Evolutionary conservation across 176 grass and related monocot genomes (phyloP).

Genomic region (Hordeum vulgare): DNA sequence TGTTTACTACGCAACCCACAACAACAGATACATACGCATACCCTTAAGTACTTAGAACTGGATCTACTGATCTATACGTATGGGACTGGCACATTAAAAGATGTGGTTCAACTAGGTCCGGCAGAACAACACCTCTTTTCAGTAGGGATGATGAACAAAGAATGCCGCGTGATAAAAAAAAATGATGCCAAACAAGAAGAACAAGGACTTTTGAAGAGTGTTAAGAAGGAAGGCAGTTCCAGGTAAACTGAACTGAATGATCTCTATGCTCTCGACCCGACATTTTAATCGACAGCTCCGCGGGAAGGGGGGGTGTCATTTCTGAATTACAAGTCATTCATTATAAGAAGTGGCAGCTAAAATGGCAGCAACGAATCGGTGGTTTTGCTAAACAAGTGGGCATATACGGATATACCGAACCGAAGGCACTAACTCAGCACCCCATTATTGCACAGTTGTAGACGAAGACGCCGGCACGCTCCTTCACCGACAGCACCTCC

Average conservation of each 20-base stretch:
- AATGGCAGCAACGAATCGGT: conserved; percentile 19
- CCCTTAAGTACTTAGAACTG: conserved; percentile 1
- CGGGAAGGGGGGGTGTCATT: conserved; percentile 33
- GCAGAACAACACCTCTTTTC: not conserved
- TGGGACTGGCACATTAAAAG: not conserved
- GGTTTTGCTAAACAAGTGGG: conserved; percentile 24
- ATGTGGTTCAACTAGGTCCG: no score
- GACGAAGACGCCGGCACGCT: conserved; percentile 69
- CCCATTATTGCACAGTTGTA: conserved; percentile 97
- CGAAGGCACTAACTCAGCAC: conserved; percentile 43
- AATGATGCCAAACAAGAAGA: conserved; percentile 18
- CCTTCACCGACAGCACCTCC: conserved; percentile 74
- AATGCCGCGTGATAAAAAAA: conserved; percentile 17
- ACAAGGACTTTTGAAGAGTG: conserved; percentile 22
- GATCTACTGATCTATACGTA: conserved; percentile 28
- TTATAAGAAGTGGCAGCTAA: conserved; percentile 35
- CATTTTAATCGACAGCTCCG: conserved; percentile 43
- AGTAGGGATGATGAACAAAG: conserved; percentile 29
- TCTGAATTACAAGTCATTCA: conserved; percentile 58
- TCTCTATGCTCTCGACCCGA: conserved; percentile 51
- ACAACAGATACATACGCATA: not conserved
- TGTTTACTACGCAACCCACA: not conserved
- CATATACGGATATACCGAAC: conserved; percentile 30
- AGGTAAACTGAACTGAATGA: conserved; percentile 59
- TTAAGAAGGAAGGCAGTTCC: conserved; percentile 28